Base-by-base conservation (phyloP, 805 yeast genomes). In the Lipomyces yamadae region DNA sequence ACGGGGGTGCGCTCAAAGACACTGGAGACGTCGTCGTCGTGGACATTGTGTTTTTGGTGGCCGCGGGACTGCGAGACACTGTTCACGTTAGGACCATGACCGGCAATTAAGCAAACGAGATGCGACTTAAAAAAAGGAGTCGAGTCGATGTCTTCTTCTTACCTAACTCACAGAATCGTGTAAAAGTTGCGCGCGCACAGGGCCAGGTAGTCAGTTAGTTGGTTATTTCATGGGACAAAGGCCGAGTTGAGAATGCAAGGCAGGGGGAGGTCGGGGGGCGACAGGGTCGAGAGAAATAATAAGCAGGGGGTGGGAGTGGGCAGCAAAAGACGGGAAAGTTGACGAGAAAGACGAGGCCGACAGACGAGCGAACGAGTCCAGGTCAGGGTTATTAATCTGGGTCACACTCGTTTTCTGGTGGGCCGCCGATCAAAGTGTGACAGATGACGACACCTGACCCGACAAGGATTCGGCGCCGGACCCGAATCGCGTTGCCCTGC, bases 1-100 rank as follows among this genome's bases (percentile, higher is more conserved):
- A 63, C 15, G 65, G 61, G 62, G 58, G 60, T 18, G 18, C 29
- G 39, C 53, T 54, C 53, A 29, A 59, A 11, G 60, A 52, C 29
- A 39, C 61, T 37, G 58, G 56, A 10, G 55, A 37, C 37, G 48
- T 42, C 48, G 48, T 42, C 8, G 48, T 42, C 24, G 61, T 35
- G 30, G 63, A 60, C 52, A 37, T 60, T 6, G 62, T 24, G 24
- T 24, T 24, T 24, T 24, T 24, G 24, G 24, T 32, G 33, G 32
- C 33, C 35, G 57, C 50, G 58, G 24, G 37, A 34, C 37, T 29
- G 58, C 10, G 30, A 11, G 58, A 13, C 29, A 29, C 6, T 10
- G 24, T 24, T 24, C 24, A 24, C 24, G 24, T 24, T 24, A 24
- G 24, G 24, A 24, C 24, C 24, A 24, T 24, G 24, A 24, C 24